Evolutionary conservation across 352 stramenopile genomes (phyloP).

Genomic region (Globisporangium viniferum): DNA sequence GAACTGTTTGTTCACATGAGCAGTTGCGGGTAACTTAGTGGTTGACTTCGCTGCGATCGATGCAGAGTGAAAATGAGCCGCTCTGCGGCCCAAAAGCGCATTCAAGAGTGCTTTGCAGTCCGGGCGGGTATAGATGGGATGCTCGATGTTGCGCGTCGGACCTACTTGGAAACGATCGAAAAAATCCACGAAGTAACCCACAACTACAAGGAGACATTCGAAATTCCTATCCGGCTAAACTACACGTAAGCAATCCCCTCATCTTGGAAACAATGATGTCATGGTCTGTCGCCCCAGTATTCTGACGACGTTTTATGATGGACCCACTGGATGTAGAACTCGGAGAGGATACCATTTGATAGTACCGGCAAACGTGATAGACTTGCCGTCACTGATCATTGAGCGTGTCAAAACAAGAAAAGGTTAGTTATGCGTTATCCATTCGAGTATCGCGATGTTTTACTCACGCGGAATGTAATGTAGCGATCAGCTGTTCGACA

Average conservation of each 20-base stretch:
- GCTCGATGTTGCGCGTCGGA: conserved; percentile 77
- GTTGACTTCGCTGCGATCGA: background rate
- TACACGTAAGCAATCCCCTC: conserved; percentile 55
- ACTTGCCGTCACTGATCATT: conserved; percentile 60
- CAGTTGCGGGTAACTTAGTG: background rate
- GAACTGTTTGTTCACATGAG: background rate
- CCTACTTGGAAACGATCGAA: conserved; percentile 82
- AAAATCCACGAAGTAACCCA: conserved; percentile 77
- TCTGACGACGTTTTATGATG: background rate
- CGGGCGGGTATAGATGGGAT: conserved; percentile 79
- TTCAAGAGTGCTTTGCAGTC: conserved; percentile 84
- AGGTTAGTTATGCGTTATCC: conserved; percentile 26
- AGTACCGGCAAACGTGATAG: conserved; percentile 48
- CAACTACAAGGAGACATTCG: conserved; percentile 68
- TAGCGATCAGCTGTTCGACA: conserved; percentile 86
- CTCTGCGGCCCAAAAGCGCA: conserved; percentile 74
- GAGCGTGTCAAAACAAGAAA: conserved; percentile 63
- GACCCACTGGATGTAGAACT: conserved; percentile 24
- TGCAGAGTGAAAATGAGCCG: conserved; percentile 59
- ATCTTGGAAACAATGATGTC: background rate
- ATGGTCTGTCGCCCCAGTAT: background rate
- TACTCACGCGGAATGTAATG: conserved; percentile 6
- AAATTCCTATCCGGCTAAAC: conserved; percentile 62
- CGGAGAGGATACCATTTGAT: conserved; percentile 72
- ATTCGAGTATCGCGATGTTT: background rate